Conservation (phyloP, 2,329 filamentous ascomycete species). For the Blumeriella jaapii region DNA sequence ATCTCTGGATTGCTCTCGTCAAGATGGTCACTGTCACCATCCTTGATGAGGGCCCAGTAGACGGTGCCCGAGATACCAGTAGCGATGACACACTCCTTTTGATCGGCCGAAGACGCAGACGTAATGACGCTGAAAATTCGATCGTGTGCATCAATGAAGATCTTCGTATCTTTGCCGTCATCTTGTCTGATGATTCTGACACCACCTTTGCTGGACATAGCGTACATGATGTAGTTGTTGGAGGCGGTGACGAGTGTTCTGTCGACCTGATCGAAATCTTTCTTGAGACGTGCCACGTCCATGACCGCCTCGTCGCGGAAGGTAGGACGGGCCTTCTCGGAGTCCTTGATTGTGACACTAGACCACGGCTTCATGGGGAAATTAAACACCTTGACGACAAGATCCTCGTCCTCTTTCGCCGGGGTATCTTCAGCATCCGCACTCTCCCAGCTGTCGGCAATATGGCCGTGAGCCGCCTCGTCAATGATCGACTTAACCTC, state of each 20-base stretch:
- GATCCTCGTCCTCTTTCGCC: conserved; percentile 54
- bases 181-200: conserved; percentile 90
- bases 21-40: conserved; percentile 66
- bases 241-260: conserved; percentile 85
- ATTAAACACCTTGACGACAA: conserved; percentile 78
- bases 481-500: conserved; percentile 46
- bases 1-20: conserved; percentile 70
- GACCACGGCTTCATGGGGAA: conserved; percentile 97
- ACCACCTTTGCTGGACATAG: conserved; percentile 84
- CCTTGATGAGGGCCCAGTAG: conserved; percentile 83
- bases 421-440: conserved; percentile 59
- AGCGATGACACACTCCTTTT: conserved; percentile 73
- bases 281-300: conserved; percentile 89
- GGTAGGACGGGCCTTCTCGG: conserved; percentile 43
- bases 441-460: conserved; percentile 88
- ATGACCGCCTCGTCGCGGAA: conserved; percentile 75
- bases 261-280: conserved; percentile 95
- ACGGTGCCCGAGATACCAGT: conserved; percentile 92
- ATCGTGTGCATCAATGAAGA: conserved; percentile 85
- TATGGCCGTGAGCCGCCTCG: conserved; percentile 39
- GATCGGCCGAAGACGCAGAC: conserved; percentile 53
- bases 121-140: conserved; percentile 90
- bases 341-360: conserved; percentile 62
- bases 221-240: conserved; percentile 85
- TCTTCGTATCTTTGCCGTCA: conserved; percentile 79